These are phyloP conservation scores for Skeletonema tropicum DNA, from an alignment of 108 stramenopile species.

Conservation along the genomic window DNA sequence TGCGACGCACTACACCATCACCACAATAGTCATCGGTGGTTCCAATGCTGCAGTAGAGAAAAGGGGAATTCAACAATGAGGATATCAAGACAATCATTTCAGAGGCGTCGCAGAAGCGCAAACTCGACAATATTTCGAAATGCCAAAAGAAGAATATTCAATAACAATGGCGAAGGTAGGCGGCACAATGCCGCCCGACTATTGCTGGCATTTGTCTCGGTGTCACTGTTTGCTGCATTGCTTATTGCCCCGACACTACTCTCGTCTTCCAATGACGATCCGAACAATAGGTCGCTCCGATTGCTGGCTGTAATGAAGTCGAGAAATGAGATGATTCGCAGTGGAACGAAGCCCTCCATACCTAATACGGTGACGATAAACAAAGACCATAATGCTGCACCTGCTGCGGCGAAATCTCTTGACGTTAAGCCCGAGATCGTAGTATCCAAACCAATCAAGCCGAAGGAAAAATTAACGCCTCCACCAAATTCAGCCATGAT, in stretches of 20 bases:
- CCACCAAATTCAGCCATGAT: conserved; percentile 18
- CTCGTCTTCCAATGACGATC: not conserved
- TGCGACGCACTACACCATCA: no score
- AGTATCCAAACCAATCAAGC: conserved; percentile 2
- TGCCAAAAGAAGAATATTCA: not conserved
- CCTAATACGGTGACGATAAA: not conserved
- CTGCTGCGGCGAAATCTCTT: not conserved
- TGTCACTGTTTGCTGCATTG: conserved; percentile 2
- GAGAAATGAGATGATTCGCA: not conserved
- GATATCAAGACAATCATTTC: conserved; percentile 26
- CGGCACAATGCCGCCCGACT: not conserved
- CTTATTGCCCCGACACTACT: not conserved
- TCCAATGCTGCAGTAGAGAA: not conserved
- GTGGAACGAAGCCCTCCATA: not conserved
- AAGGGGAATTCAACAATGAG: conserved; percentile 3
- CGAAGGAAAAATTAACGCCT: conserved; percentile 7
- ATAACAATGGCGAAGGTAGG: not conserved
- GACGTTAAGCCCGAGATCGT: conserved; percentile 3
- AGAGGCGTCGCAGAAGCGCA: not conserved
- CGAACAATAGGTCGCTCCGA: not conserved
- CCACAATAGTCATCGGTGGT: no score
- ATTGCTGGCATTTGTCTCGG: not conserved
- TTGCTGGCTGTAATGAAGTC: not conserved
- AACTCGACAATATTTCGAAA: not conserved
- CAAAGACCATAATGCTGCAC: not conserved